Conservation (phyloP, 2,329 filamentous ascomycete species). For the Stemphylium vesicarium region DNA sequence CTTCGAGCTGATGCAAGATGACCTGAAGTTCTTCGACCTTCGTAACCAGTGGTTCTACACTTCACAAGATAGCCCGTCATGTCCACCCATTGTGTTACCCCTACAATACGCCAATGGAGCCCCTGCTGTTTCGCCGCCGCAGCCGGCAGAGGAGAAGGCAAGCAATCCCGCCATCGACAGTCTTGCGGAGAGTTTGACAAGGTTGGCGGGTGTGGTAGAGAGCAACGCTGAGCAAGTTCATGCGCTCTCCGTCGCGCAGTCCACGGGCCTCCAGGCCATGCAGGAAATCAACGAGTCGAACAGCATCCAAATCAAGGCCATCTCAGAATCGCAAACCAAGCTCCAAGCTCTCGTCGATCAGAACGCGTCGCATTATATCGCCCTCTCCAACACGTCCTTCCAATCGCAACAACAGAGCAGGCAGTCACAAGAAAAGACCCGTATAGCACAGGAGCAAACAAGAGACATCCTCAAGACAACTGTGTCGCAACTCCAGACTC, state of each 20-base stretch:
- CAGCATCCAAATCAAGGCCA: conserved; percentile 42
- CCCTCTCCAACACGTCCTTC: conserved; percentile 42
- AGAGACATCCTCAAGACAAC: conserved; percentile 36
- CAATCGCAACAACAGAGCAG: conserved; percentile 36
- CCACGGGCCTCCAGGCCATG: conserved; percentile 43
- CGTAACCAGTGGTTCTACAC: conserved; percentile 46
- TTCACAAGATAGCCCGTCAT: conserved; percentile 30
- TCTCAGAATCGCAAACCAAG: conserved; percentile 40
- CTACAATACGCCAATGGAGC: conserved; percentile 37
- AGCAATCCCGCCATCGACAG: conserved; percentile 27
- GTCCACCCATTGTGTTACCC: conserved; percentile 34
- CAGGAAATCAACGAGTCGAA: conserved; percentile 48
- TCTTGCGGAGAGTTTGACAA: conserved; percentile 33
- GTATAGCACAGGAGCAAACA: conserved; percentile 33
- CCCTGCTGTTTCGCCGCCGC: conserved; percentile 19
- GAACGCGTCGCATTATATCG: conserved; percentile 46
- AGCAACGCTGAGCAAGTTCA: conserved; percentile 42
- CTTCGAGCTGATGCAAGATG: conserved; percentile 43
- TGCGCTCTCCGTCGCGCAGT: conserved; percentile 44
- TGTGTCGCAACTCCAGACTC: conserved; percentile 35
- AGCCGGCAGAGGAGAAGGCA: conserved; percentile 11
- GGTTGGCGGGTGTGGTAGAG: conserved; percentile 37
- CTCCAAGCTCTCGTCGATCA: conserved; percentile 39
- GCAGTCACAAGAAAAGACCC: conserved; percentile 35
- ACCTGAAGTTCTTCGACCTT: conserved; percentile 37